Conservation (phyloP, 2,329 filamentous ascomycete species). For the Talaromyces marneffei region DNA sequence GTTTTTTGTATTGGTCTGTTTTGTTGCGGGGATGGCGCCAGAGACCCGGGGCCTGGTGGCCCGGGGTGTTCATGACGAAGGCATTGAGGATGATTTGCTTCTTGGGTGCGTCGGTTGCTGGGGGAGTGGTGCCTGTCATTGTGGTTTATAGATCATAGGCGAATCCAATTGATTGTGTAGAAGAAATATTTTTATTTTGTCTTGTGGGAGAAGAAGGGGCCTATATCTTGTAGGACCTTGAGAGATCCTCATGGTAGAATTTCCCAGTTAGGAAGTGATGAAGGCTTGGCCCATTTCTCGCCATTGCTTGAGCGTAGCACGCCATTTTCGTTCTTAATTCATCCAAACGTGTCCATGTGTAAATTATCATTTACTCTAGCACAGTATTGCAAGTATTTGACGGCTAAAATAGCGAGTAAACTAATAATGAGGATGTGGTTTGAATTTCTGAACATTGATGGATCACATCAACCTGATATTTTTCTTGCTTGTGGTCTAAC, state of each 20-base stretch:
- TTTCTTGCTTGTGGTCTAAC: too few relatives aligned
- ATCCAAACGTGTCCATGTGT: too few relatives aligned
- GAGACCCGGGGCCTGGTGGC: slow-evolving; percentile 36
- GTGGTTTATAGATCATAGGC: neutral
- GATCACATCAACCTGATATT: too few relatives aligned
- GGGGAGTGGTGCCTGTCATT: neutral
- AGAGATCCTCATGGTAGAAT: neutral
- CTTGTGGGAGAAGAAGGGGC: neutral
- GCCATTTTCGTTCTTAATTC: slow-evolving; percentile 3
- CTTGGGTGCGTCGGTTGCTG: neutral
- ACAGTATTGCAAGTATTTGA: too few relatives aligned
- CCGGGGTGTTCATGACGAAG: slow-evolving; percentile 45
- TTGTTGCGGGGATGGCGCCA: slow-evolving; percentile 24
- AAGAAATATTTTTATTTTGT: neutral
- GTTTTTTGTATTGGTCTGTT: slow-evolving; percentile 37
- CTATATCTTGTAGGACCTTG: neutral
- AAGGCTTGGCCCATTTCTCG: slow-evolving; percentile 9
- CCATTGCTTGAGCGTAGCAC: slow-evolving; percentile 1
- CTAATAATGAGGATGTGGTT: too few relatives aligned
- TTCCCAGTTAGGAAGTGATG: neutral
- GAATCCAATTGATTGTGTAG: neutral
- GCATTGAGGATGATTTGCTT: slow-evolving; percentile 35
- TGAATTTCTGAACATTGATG: too few relatives aligned
- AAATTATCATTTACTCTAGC: too few relatives aligned
- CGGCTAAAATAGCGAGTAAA: too few relatives aligned